Conservation (phyloP, 116 monocot genomes). For the Cymodocea nodosa region DNA sequence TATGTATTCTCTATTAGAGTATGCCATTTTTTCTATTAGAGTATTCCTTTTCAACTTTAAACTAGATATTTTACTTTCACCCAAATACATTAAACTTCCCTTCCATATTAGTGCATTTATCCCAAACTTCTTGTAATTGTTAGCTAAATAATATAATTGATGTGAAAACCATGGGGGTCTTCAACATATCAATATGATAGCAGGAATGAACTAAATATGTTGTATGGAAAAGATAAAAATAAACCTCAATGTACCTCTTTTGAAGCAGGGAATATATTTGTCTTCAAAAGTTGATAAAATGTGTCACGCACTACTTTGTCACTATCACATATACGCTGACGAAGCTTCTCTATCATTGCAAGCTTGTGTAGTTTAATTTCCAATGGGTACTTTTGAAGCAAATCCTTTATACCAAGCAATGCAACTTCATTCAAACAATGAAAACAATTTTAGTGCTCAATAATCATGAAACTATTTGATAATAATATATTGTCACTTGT, state of each 20-base stretch:
- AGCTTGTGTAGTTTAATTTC: slow-evolving; percentile 56
- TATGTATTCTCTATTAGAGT: too few relatives aligned
- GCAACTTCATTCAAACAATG: slow-evolving; percentile 46
- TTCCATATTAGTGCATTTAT: too few relatives aligned
- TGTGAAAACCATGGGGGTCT: too few relatives aligned
- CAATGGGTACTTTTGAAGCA: slow-evolving; percentile 36
- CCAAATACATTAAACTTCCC: too few relatives aligned
- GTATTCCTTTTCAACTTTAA: too few relatives aligned
- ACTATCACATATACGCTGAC: slow-evolving; percentile 67
- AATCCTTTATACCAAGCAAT: slow-evolving; percentile 66
- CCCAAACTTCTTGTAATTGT: neutral
- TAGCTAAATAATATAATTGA: neutral
- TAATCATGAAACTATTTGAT: neutral
- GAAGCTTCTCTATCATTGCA: slow-evolving; percentile 56
- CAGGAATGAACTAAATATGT: too few relatives aligned
- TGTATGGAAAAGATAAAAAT: neutral
- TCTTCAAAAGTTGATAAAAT: slow-evolving; percentile 58
- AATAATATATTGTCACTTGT: too few relatives aligned
- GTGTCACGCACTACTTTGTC: slow-evolving; percentile 68
- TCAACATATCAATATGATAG: too few relatives aligned
- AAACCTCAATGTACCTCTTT: slow-evolving; percentile 49
- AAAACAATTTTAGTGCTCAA: neutral
- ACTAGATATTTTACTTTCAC: too few relatives aligned
- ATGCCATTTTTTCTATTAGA: too few relatives aligned
- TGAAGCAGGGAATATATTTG: slow-evolving; percentile 38